Evolutionary conservation across 805 yeast species (phyloP).

Genomic region (Hanseniaspora singularis): DNA sequence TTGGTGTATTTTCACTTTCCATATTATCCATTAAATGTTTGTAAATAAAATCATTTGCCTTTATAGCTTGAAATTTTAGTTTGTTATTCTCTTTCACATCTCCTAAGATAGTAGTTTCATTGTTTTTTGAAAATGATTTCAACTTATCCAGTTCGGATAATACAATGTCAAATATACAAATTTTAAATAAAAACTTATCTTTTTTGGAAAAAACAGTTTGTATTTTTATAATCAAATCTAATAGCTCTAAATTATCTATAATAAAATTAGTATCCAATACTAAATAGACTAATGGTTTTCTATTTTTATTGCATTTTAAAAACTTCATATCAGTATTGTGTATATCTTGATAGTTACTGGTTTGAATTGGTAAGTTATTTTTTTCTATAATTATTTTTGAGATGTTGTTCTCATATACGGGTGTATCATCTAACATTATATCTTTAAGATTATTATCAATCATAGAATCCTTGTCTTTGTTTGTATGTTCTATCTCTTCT

Average conservation of each 20-base stretch:
- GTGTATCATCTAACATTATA: too few relatives aligned
- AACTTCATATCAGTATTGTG: too few relatives aligned
- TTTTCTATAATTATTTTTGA: not conserved
- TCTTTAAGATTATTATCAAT: too few relatives aligned
- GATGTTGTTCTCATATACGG: too few relatives aligned
- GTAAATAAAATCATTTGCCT: conserved; percentile 12
- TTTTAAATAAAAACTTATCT: conserved; percentile 1
- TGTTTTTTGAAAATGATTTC: not conserved
- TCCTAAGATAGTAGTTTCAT: too few relatives aligned
- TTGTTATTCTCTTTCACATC: not conserved
- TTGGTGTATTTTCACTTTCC: not conserved
- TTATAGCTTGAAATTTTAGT: conserved; percentile 7
- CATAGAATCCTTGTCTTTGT: too few relatives aligned
- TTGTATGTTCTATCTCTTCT: too few relatives aligned
- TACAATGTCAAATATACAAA: conserved; percentile 13
- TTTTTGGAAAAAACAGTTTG: not conserved
- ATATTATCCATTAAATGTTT: not conserved
- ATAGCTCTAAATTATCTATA: conserved; percentile 1
- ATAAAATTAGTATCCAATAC: conserved; percentile 11
- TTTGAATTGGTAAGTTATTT: too few relatives aligned
- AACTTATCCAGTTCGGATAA: conserved; percentile 10
- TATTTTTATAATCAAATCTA: not conserved
- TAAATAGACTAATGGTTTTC: not conserved
- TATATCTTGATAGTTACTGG: too few relatives aligned
- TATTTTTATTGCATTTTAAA: too few relatives aligned